A percentile compares a stretch with the other conserved stretches of the same genome.
Conservation (phyloP, 2,329 filamentous ascomycete genomes). For the Neocucurbitaria cava region DNA sequence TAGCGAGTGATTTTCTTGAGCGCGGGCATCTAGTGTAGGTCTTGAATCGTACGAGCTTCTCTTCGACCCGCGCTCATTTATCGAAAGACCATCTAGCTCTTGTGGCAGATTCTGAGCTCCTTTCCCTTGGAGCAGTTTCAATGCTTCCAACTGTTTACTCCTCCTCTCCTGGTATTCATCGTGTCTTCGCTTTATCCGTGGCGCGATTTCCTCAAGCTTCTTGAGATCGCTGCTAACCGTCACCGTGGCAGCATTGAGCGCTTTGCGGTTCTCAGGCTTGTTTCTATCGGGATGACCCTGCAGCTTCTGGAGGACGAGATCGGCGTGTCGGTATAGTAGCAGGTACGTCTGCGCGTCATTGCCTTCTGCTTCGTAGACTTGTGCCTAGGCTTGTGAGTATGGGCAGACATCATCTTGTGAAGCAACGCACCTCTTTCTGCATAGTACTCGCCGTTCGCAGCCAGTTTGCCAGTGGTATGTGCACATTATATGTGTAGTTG, state of each 20-base stretch:
- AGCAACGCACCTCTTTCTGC: conserved; percentile 74
- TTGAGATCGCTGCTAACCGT: conserved; percentile 70
- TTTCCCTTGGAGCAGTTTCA: conserved; percentile 35
- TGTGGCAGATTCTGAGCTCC: conserved; percentile 17
- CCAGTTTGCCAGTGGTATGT: conserved; percentile 81
- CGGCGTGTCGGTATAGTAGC: conserved; percentile 86
- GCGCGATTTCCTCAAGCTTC: conserved; percentile 79
- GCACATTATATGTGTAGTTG: conserved; percentile 80
- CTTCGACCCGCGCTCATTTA: conserved; percentile 20
- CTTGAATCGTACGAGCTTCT: conserved; percentile 35
- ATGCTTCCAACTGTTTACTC: conserved; percentile 31
- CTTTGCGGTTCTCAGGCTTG: conserved; percentile 64
- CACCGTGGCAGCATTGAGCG: conserved; percentile 64
- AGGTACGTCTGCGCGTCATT: conserved; percentile 90
- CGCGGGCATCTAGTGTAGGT: conserved; percentile 38
- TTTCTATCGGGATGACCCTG: conserved; percentile 77
- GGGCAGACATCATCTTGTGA: not conserved
- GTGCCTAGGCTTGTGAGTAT: conserved; percentile 64
- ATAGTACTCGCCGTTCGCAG: conserved; percentile 80
- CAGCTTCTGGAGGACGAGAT: conserved; percentile 80
- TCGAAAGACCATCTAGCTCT: conserved; percentile 32
- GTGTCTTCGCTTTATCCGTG: conserved; percentile 74
- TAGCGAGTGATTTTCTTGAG: conserved; percentile 37
- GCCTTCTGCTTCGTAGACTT: conserved; percentile 83
- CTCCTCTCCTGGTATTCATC: conserved; percentile 53